Conservation (phyloP, 73 alveolate species). For the Uronychia binucleata region DNA sequence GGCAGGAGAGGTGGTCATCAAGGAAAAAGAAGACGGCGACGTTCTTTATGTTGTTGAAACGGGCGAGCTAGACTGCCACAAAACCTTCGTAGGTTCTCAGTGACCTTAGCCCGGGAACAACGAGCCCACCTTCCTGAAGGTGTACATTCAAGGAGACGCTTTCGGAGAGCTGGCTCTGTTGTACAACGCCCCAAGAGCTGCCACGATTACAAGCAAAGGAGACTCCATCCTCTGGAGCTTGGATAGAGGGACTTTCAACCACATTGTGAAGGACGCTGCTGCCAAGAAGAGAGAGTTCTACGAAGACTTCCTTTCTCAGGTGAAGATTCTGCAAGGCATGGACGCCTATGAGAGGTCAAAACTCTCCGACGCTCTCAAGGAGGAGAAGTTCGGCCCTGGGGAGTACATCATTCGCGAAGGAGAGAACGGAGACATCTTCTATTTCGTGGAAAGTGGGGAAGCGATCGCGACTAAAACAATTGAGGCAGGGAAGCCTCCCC, state of each 20-base stretch:
- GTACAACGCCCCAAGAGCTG: conserved; percentile 72
- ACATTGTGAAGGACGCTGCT: conserved; percentile 82
- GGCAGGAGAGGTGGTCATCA: conserved; percentile 65
- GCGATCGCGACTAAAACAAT: conserved; percentile 75
- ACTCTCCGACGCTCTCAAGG: conserved; percentile 97
- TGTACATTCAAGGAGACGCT: conserved; percentile 41
- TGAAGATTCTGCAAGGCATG: conserved; percentile 57
- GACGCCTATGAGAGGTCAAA: conserved; percentile 98
- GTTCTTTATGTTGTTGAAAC: conserved; percentile 75
- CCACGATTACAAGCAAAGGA: conserved; percentile 46
- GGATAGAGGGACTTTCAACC: conserved; percentile 79
- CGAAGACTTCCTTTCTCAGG: conserved; percentile 31
- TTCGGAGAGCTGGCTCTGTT: conserved; percentile 71
- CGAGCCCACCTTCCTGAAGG: conserved; percentile 2
- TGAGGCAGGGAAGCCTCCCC: conserved; percentile 78
- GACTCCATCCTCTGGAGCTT: conserved; percentile 70
- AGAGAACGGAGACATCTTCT: conserved; percentile 81
- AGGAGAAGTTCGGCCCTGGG: conserved; percentile 79
- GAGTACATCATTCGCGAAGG: conserved; percentile 88
- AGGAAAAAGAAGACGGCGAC: conserved; percentile 83
- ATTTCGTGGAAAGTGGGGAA: conserved; percentile 81
- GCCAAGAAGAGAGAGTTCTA: conserved; percentile 47
- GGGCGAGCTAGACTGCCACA: conserved; percentile 76
- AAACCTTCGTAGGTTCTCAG: conserved; percentile 12
- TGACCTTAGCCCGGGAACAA: neutral